Percentiles rank a stretch among this genome's conserved stretches.
Evolutionary conservation across 148 eudicot species (phyloP).

Genomic region (Simmondsia chinensis): DNA sequence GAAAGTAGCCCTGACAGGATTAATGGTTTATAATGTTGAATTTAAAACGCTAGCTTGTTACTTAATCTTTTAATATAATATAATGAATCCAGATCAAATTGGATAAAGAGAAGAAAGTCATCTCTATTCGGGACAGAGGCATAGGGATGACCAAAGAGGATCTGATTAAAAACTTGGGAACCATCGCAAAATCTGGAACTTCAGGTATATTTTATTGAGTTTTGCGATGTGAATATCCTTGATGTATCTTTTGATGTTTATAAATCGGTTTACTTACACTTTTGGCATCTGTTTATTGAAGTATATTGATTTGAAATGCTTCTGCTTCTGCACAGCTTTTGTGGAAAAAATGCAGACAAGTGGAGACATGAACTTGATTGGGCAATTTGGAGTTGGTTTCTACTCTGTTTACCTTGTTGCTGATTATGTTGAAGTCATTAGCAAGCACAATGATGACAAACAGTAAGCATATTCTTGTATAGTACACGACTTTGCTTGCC

Average conservation of each 20-base stretch:
- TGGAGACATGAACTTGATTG: constrained; percentile 93
- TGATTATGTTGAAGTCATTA: constrained; percentile 94
- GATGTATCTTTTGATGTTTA: neutral
- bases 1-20: too few species aligned
- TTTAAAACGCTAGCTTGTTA: too few species aligned
- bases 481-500: neutral
- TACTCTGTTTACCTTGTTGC: constrained; percentile 98
- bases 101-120: constrained; percentile 83
- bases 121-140: constrained; percentile 91
- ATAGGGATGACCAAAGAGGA: constrained; percentile 99
- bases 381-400: constrained; percentile 98
- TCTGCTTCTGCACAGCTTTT: constrained; percentile 47
- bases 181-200: constrained; percentile 98
- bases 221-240: neutral
- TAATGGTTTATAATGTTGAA: too few species aligned
- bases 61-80: neutral
- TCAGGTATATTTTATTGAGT: constrained; percentile 44
- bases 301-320: neutral
- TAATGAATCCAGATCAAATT: constrained; percentile 62
- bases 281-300: neutral
- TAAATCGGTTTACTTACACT: neutral
- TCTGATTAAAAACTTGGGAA: constrained; percentile 91
- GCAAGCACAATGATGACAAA: constrained; percentile 95
- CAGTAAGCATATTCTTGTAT: constrained; percentile 37
- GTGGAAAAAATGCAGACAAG: constrained; percentile 99